Conservation (phyloP, 164 flowering plant species). For the Paratinospora sagittata region DNA sequence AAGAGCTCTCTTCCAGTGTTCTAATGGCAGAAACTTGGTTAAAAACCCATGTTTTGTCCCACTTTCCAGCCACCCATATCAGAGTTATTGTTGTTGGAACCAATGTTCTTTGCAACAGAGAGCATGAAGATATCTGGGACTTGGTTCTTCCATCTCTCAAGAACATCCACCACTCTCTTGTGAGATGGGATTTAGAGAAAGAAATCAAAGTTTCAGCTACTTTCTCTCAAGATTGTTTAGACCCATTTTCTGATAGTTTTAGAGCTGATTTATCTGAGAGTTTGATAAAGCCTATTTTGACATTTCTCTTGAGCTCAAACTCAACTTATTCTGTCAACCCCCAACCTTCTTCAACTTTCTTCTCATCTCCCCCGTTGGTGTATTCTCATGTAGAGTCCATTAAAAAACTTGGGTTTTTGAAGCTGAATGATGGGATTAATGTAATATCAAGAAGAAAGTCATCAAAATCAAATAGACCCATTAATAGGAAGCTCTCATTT, state of each 20-base stretch:
- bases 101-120: slow-evolving; percentile 34
- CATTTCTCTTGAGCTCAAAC: slow-evolving; percentile 39
- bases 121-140: slow-evolving; percentile 29
- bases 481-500: slow-evolving; percentile 46
- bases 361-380: slow-evolving; percentile 27
- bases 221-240: slow-evolving; percentile 40
- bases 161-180: slow-evolving; percentile 57
- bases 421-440: slow-evolving; percentile 18
- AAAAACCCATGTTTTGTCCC: slow-evolving; percentile 44
- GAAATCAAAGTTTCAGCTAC: slow-evolving; percentile 56
- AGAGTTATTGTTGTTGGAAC: slow-evolving; percentile 59
- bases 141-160: slow-evolving; percentile 45
- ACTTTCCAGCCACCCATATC: slow-evolving; percentile 52
- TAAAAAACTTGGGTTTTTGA: slow-evolving; percentile 40
- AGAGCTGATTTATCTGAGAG: slow-evolving; percentile 27
- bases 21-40: slow-evolving; percentile 71
- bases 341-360: slow-evolving; percentile 20
- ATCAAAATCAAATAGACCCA: slow-evolving; percentile 21
- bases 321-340: slow-evolving; percentile 48
- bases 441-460: slow-evolving; percentile 16
- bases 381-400: slow-evolving; percentile 33
- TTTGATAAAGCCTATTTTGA: slow-evolving; percentile 41
- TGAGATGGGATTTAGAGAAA: slow-evolving; percentile 67
- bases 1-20: slow-evolving; percentile 45
- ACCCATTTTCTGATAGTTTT: slow-evolving; percentile 18